phyloP scores from a whole-genome alignment of 2,329 filamentous ascomycete genomes.

The Fusarium sp. region DNA sequence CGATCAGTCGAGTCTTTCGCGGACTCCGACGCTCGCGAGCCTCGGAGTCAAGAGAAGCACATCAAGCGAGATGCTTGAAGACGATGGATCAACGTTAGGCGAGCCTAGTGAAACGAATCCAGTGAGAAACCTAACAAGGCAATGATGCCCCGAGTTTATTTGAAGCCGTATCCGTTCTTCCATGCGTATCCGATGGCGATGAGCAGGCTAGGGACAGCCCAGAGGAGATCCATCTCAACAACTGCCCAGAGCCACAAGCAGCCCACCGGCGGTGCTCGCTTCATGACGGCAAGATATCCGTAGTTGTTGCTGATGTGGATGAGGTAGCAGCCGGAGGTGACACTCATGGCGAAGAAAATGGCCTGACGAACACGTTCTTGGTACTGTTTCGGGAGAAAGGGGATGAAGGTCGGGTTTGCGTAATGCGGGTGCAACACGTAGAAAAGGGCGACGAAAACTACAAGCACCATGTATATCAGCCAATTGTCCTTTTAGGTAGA shows the following conservation, averaged over 20 bases:
- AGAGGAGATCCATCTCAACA: constrained; percentile 83
- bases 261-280: constrained; percentile 88
- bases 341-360: constrained; percentile 75
- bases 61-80: constrained; percentile 17
- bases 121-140: background rate
- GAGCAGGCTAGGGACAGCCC: constrained; percentile 72
- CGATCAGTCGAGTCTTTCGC: constrained; percentile 30
- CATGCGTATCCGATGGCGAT: constrained; percentile 63
- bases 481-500: background rate
- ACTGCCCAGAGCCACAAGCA: constrained; percentile 96
- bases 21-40: constrained; percentile 28
- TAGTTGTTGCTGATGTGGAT: constrained; percentile 85
- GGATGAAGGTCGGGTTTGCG: constrained; percentile 65
- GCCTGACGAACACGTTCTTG: constrained; percentile 68
- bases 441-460: constrained; percentile 71
- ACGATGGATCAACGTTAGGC: constrained; percentile 16
- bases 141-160: constrained; percentile 28
- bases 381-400: constrained; percentile 62
- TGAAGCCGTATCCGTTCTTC: constrained; percentile 65
- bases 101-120: constrained; percentile 11
- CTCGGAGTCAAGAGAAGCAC: constrained; percentile 25
- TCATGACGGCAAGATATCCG: constrained; percentile 91
- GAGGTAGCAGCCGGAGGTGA: constrained; percentile 81
- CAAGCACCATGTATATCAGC: constrained; percentile 3
- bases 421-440: constrained; percentile 71